These are phyloP conservation scores for Fomitopsis palustris DNA, from an alignment of 1,284 basidiomycete species.

Conservation along the genomic window DNA sequence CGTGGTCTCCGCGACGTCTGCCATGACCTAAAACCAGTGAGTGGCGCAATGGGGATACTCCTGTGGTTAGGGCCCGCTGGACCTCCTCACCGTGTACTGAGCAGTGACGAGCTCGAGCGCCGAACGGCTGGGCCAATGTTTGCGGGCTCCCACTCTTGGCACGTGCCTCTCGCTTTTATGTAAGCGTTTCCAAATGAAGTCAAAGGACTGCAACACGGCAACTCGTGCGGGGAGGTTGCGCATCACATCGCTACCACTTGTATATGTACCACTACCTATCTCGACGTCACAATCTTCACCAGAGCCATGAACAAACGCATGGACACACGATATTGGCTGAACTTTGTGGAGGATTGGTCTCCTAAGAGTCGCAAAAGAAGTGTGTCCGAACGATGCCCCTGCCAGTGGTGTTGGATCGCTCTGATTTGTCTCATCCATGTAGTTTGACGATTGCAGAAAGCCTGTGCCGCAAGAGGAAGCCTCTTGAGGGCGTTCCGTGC, in stretches of 20 bases:
- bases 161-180: background rate
- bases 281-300: background rate
- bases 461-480: conserved; percentile 23
- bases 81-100: background rate
- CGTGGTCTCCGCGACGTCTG: conserved; percentile 28
- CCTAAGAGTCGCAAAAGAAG: conserved; percentile 23
- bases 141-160: background rate
- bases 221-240: too few species aligned
- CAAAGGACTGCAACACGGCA: too few species aligned
- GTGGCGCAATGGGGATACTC: background rate
- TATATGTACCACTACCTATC: too few species aligned
- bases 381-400: conserved; percentile 3
- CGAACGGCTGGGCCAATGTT: background rate
- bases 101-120: background rate
- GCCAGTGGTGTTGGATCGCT: background rate
- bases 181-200: background rate
- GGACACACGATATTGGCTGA: conserved; percentile 19
- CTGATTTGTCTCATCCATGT: background rate
- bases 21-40: conserved; percentile 22
- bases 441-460: conserved; percentile 26
- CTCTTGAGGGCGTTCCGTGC: conserved; percentile 24
- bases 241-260: too few species aligned
- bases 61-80: background rate
- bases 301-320: conserved; percentile 19
- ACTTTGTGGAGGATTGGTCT: conserved; percentile 23